Percentiles rank a stretch among this genome's conserved stretches.
Evolutionary conservation across 495 filamentous ascomycete genomes (phyloP).

Genomic region (Daldinia grandis): DNA sequence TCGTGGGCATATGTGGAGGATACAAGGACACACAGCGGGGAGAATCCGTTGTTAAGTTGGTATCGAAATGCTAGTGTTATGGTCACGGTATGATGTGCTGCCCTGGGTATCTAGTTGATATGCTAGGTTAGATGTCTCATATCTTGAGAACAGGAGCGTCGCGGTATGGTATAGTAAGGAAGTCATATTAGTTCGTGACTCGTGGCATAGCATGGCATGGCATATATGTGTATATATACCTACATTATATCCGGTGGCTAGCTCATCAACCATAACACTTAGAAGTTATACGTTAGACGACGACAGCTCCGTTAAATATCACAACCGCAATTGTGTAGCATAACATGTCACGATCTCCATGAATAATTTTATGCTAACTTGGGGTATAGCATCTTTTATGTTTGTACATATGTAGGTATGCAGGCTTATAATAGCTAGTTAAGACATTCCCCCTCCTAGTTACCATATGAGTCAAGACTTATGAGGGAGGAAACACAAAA

Average conservation of each 20-base stretch:
- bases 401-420: background rate
- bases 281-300: background rate
- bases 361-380: background rate
- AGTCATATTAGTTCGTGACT: background rate
- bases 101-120: background rate
- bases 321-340: background rate
- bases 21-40: constrained; percentile 85
- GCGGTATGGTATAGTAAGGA: background rate
- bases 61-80: constrained; percentile 94
- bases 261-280: background rate
- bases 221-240: background rate
- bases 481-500: background rate
- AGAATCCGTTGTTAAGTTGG: constrained; percentile 93
- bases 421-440: background rate
- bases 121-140: background rate
- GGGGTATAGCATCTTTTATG: background rate
- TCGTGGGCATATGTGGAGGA: constrained; percentile 91
- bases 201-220: background rate
- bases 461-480: background rate
- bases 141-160: background rate
- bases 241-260: background rate
- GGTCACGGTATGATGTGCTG: constrained; percentile 70
- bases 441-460: background rate
- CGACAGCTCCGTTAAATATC: background rate
- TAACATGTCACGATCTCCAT: background rate